Base-by-base conservation (phyloP, 1,284 basidiomycete genomes). In the Papiliotrema fonsecae region DNA sequence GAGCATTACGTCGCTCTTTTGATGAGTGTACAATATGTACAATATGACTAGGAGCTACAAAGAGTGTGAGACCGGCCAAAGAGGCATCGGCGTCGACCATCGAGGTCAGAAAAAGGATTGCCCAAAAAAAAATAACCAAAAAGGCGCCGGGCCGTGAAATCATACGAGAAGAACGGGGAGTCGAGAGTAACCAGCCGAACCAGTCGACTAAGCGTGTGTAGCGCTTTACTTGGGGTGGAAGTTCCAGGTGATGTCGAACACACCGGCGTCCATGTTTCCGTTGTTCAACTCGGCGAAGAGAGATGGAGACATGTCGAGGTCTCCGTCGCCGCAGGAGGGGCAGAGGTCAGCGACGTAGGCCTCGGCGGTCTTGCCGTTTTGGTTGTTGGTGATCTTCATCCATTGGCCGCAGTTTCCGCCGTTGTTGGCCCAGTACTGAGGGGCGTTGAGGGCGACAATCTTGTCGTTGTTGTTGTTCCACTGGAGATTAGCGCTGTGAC, bases 311-410 rank as follows among this genome's bases (percentile, higher is more conserved):
- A 78, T 61, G 68, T 78, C 77, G 57, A 78, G 70, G 26, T 60
- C 61, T 28, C 75, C 75, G 37, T 59, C 65, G 14, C 47, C 53
- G 62, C 77, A 77, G n/a, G 60, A 58, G 14, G 75, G 76, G 64
- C 75, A 76, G 22, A 52, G 47, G 47, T 71, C 69, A 49, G 78
- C 84, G 58, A 91, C 77, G n/a, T 76, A 78, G 47, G 83, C 87
- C 2, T 65, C 75, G 49, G 84, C 79, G 9, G 66, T 73, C 67
- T 81, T 78, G 57, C 77, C 76, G 68, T 81, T 83, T 49, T 69
- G 58, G 22, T 56, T 55, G 75, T 86, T 85, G 54, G 76, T 84
- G 67, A 93, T 82, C 55, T 69, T 57, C 56, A 91, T 11, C 47
- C 76, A 65, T 64, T 78, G 73, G 51, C 49, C 49, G 62, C 88